phyloP scores from a whole-genome alignment of 257 asterid genomes.

The Nicotiana obtusifolia region DNA sequence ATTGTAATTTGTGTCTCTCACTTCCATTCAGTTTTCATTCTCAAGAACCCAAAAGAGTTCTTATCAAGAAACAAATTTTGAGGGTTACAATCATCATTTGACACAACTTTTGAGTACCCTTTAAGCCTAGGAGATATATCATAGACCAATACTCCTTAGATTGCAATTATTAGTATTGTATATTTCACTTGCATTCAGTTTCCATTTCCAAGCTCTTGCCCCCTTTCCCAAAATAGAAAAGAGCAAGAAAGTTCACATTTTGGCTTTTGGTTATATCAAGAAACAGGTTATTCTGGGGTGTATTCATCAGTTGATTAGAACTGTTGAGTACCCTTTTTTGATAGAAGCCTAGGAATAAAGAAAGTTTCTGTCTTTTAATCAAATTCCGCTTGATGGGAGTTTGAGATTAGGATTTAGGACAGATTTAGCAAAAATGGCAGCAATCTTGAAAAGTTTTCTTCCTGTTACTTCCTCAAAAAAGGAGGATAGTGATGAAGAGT shows the following conservation, averaged over 20 bases:
- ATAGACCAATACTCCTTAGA: not conserved
- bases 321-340: not conserved
- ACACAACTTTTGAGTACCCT: not conserved
- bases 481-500: constrained; percentile 22
- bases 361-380: constrained; percentile 3
- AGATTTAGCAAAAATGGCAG: constrained; percentile 18
- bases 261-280: not conserved
- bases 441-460: constrained; percentile 22
- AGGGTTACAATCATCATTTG: not conserved
- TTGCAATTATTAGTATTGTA: not conserved
- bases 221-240: not conserved
- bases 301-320: not conserved
- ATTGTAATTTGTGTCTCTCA: not conserved
- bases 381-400: constrained; percentile 4
- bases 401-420: constrained; percentile 17
- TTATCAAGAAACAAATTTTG: not conserved
- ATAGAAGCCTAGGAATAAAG: not conserved
- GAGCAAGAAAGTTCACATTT: not conserved
- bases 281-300: not conserved
- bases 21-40: not conserved
- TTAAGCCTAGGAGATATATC: not conserved
- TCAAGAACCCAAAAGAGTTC: not conserved
- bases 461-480: constrained; percentile 25
- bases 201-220: not conserved
- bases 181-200: not conserved